Conservation (phyloP, 2,329 filamentous ascomycete species). For the Nothophaeocryptopus gaeumannii region DNA sequence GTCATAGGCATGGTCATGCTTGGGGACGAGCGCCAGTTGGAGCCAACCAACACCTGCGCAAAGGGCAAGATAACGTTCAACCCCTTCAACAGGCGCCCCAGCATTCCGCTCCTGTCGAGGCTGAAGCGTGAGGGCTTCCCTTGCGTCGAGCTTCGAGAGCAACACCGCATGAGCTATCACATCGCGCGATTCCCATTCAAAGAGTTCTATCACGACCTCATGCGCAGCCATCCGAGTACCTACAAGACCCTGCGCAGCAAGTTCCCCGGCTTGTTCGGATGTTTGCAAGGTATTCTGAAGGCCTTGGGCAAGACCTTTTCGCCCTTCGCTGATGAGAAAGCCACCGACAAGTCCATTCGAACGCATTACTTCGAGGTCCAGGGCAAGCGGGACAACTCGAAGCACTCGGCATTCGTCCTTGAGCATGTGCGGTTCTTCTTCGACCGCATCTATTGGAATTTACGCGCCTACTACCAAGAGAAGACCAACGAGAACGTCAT, state of each 20-base stretch:
- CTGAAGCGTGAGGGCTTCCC: slow-evolving; percentile 20
- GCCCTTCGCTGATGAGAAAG: neutral
- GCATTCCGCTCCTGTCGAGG: slow-evolving; percentile 15
- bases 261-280: slow-evolving; percentile 11
- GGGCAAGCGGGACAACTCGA: slow-evolving; percentile 13
- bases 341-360: slow-evolving; percentile 14
- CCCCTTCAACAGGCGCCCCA: slow-evolving; percentile 16
- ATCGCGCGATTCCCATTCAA: slow-evolving; percentile 17
- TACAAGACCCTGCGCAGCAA: slow-evolving; percentile 6
- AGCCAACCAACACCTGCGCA: slow-evolving; percentile 19
- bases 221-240: slow-evolving; percentile 17
- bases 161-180: slow-evolving; percentile 19
- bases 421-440: slow-evolving; percentile 23
- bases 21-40: slow-evolving; percentile 19
- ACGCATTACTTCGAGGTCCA: slow-evolving; percentile 18
- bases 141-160: slow-evolving; percentile 19
- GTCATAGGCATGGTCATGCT: slow-evolving; percentile 23
- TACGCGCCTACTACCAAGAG: slow-evolving; percentile 12
- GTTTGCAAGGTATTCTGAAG: slow-evolving; percentile 6
- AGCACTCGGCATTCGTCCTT: slow-evolving; percentile 14
- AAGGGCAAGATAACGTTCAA: slow-evolving; percentile 19
- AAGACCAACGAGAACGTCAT: slow-evolving; percentile 15
- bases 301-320: neutral
- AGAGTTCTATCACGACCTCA: slow-evolving; percentile 18
- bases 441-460: slow-evolving; percentile 15